Base-by-base conservation (phyloP, 169 alveolate genomes). In the Plasmodium coatneyi region DNA sequence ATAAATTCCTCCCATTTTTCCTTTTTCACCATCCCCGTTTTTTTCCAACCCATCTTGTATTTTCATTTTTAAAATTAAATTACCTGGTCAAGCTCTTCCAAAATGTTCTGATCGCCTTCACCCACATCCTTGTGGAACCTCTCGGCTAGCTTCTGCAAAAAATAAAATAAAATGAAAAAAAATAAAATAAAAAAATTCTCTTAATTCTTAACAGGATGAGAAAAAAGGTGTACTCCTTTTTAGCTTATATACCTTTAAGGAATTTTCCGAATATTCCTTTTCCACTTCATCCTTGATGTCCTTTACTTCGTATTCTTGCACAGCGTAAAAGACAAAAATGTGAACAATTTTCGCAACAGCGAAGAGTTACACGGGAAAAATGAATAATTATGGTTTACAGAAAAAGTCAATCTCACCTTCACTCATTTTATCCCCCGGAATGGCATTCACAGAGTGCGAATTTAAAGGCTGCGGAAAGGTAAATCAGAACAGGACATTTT, bases 21-120 rank as follows among this genome's bases (percentile, higher is more conserved):
- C 54, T 79, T 5, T 10, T 79, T 22, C 32, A 52, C 87, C 7
- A 28, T 28, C 36, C 30, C 7, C 28, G 22, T 36, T 76, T 10
- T 76, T 3, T 66, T 25, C 52, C 71, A n/a, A 30, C 39, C 19
- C 25, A 32, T 46, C 71, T 41, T 72, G 19, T 56, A 3, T 66
- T 60, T 60, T 60, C 71, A 12, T 81, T 81, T 54, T 16, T 54
- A 25, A 28, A 71, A 36, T 28, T 34, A 36, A 39, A 46, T 14
- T 90, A 90, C 95, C 66, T 90, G 95, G 54, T 90, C 92, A 6
- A 90, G 71, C 76, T 90, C 95, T 90, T 90, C 95, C 19, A 90
- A 90, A 80, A 90, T 90, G 76, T 49, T 71, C 76, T 90, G 72
- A 32, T 90, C 41, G 7, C 43, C 76, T 28, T 32, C 83, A 6